Conservation (phyloP, 2,329 filamentous ascomycete species). For the Monosporascus sp. region DNA sequence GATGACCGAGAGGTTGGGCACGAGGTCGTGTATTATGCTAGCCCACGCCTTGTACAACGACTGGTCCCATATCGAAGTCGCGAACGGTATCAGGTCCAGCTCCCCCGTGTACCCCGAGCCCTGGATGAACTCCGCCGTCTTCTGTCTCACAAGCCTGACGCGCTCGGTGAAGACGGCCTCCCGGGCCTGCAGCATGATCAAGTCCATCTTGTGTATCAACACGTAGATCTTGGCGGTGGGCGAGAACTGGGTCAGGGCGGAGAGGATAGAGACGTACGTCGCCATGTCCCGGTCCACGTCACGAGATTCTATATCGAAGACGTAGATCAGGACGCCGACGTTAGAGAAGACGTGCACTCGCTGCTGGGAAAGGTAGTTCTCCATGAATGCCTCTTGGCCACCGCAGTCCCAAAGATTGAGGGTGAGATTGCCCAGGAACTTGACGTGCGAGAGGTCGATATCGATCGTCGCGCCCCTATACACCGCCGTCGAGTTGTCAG, state of each 20-base stretch:
- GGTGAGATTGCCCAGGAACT: conserved; percentile 96
- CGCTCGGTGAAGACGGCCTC: conserved; percentile 81
- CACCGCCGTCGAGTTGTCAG: too few relatives aligned
- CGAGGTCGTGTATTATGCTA: conserved; percentile 92
- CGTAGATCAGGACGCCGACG: conserved; percentile 95
- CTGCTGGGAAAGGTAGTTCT: conserved; percentile 95
- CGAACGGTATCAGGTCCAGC: conserved; percentile 80
- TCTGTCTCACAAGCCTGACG: conserved; percentile 68
- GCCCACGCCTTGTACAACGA: conserved; percentile 98
- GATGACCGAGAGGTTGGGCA: conserved; percentile 87
- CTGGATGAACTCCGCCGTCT: conserved; percentile 54
- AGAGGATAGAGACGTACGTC: conserved; percentile 86
- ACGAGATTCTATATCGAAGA: conserved; percentile 96
- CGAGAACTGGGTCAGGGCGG: conserved; percentile 82
- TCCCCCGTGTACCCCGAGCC: conserved; percentile 31
- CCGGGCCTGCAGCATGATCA: conserved; percentile 75
- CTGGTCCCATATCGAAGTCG: conserved; percentile 98
- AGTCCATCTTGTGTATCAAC: conserved; percentile 97
- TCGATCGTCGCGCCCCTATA: conserved; percentile 85
- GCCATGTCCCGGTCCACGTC: conserved; percentile 91
- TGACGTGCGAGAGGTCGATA: conserved; percentile 96
- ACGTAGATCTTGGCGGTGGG: conserved; percentile 80
- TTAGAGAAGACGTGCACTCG: conserved; percentile 94
- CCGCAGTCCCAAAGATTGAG: conserved; percentile 99
- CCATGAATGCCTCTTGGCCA: conserved; percentile 97